Evolutionary conservation across 257 asterid species (phyloP).

Genomic region (Jaltomata sinuosa): DNA sequence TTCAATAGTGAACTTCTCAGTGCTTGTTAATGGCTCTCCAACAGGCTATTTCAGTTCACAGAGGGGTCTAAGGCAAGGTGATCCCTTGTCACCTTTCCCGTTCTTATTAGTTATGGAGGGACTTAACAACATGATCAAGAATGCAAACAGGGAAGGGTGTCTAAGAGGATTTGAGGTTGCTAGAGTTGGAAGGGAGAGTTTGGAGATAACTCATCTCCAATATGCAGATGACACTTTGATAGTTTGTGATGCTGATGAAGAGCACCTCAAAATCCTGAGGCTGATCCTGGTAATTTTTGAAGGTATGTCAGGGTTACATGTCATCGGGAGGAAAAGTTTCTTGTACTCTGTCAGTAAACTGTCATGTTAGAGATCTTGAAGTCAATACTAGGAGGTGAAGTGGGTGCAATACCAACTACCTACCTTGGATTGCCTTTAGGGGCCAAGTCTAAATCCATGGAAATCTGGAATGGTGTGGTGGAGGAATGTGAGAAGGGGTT

Average conservation of each 20-base stretch:
- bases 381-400: too few species aligned
- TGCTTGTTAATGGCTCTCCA: not conserved
- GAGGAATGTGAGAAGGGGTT: too few species aligned
- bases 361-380: too few species aligned
- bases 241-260: not conserved
- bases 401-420: too few species aligned
- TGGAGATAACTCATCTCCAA: not conserved
- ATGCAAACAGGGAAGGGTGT: not conserved
- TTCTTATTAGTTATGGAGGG: not conserved
- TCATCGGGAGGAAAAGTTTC: not conserved
- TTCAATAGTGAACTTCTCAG: too few species aligned
- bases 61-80: not conserved
- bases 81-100: not conserved
- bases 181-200: not conserved
- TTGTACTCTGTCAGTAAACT: not conserved
- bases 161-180: not conserved
- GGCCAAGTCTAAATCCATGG: too few species aligned
- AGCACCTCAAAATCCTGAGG: not conserved
- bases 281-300: not conserved
- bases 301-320: not conserved
- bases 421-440: too few species aligned
- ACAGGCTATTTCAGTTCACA: not conserved
- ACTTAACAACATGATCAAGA: not conserved
- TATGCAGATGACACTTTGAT: not conserved
- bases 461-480: too few species aligned